These are phyloP conservation scores for Neonectria faginata DNA, from an alignment of 2,329 filamentous ascomycete species.

Conservation along the genomic window DNA sequence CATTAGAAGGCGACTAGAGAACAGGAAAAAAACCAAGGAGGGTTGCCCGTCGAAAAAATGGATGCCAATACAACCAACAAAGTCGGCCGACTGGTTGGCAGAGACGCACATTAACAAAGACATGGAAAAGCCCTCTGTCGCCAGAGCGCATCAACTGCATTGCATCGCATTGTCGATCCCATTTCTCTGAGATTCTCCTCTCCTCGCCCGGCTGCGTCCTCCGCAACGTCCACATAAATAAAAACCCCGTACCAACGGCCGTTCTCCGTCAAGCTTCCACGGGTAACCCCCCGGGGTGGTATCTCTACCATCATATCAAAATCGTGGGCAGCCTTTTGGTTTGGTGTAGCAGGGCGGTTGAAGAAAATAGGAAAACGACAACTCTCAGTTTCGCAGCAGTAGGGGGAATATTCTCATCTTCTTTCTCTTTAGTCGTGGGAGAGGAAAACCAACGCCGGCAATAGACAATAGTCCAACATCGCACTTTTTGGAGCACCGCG, in stretches of 20 bases:
- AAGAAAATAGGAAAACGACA: slow-evolving; percentile 52
- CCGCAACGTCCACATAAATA: slow-evolving; percentile 39
- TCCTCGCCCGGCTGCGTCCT: slow-evolving; percentile 38
- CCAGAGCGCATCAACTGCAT: slow-evolving; percentile 39
- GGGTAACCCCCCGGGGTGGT: slow-evolving; percentile 25
- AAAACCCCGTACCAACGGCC: slow-evolving; percentile 35
- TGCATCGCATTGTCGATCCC: slow-evolving; percentile 38
- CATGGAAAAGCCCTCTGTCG: slow-evolving; percentile 22
- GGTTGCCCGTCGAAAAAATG: slow-evolving; percentile 45
- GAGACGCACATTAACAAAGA: slow-evolving; percentile 21
- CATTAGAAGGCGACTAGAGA: slow-evolving; percentile 73
- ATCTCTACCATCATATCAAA: slow-evolving; percentile 49
- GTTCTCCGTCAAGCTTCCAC: slow-evolving; percentile 32
- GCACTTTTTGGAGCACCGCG: slow-evolving; percentile 52
- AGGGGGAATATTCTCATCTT: slow-evolving; percentile 57
- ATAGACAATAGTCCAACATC: slow-evolving; percentile 60
- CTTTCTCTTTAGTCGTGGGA: slow-evolving; percentile 57
- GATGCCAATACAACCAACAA: slow-evolving; percentile 45
- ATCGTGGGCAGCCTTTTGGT: slow-evolving; percentile 43
- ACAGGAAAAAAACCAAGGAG: slow-evolving; percentile 56
- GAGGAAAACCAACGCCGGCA: slow-evolving; percentile 62
- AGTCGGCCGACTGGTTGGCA: slow-evolving; percentile 18
- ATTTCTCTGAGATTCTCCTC: slow-evolving; percentile 36
- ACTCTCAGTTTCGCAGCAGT: slow-evolving; percentile 54
- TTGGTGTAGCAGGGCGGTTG: slow-evolving; percentile 44